Conservation (phyloP, 2,329 filamentous ascomycete species). For the Botrytis galanthina region DNA sequence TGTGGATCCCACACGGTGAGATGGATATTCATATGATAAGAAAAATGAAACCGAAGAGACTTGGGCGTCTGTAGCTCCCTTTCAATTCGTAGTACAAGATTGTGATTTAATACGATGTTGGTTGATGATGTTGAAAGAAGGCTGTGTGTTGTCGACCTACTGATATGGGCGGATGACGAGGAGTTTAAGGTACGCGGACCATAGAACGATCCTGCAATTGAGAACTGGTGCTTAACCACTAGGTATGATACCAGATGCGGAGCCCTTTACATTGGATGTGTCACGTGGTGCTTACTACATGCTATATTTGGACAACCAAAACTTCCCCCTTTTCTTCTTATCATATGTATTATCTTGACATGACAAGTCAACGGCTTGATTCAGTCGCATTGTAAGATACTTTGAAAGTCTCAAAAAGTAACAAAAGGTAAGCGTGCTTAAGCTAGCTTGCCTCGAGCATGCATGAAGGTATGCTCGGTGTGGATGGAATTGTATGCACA, state of each 20-base stretch:
- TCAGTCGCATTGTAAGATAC: background rate
- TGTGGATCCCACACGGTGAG: slow-evolving; percentile 20
- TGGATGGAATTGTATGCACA: background rate
- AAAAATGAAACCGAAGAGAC: slow-evolving; percentile 14
- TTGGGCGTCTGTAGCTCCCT: slow-evolving; percentile 16
- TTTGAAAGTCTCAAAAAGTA: background rate
- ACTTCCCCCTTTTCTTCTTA: background rate
- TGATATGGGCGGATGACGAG: slow-evolving; percentile 13
- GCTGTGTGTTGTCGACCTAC: slow-evolving; percentile 10
- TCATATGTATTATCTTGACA: background rate
- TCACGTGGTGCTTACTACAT: background rate
- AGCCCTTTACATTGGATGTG: background rate
- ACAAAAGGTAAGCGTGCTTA: background rate
- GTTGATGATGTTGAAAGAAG: slow-evolving; percentile 11
- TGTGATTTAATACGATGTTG: slow-evolving; percentile 19
- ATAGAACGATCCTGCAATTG: slow-evolving; percentile 15
- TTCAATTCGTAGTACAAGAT: slow-evolving; percentile 7
- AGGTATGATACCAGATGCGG: background rate
- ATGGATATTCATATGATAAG: slow-evolving; percentile 19
- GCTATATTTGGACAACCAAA: background rate
- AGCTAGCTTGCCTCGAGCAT: background rate
- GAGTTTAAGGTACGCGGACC: slow-evolving; percentile 14
- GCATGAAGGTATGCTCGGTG: background rate
- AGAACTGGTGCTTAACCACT: background rate
- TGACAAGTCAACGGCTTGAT: background rate